phyloP scores from a whole-genome alignment of 371 early-diverging fungal genomes.

The Mortierella sp. region DNA sequence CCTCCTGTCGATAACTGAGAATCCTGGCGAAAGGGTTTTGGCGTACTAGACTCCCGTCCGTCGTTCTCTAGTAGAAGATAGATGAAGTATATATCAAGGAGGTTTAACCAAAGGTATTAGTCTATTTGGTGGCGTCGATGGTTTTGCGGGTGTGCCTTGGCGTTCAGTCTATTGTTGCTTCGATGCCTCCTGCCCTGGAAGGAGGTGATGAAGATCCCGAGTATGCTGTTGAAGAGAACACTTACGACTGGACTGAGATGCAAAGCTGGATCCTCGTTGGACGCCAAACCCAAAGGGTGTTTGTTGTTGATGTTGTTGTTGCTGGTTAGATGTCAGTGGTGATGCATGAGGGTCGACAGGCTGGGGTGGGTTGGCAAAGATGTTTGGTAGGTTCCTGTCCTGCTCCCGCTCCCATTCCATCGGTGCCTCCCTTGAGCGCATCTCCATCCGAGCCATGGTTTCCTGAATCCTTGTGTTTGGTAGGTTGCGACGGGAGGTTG shows the following conservation, averaged over 20 bases:
- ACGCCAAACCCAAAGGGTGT: background rate
- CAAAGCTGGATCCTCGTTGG: slow-evolving; percentile 31
- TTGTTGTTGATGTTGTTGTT: background rate
- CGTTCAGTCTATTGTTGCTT: background rate
- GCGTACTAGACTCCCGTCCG: slow-evolving; percentile 18
- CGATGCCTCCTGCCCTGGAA: background rate
- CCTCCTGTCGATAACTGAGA: slow-evolving; percentile 20
- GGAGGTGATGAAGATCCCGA: background rate
- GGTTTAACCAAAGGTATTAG: too few species aligned
- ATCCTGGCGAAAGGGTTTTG: slow-evolving; percentile 32
- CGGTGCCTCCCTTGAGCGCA: slow-evolving; percentile 48
- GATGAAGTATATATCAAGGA: too few species aligned
- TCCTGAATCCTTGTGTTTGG: background rate
- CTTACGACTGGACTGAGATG: slow-evolving; percentile 31
- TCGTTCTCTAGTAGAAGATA: slow-evolving; percentile 7
- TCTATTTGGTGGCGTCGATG: slow-evolving; percentile 2
- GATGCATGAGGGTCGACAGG: background rate
- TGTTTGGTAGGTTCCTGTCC: slow-evolving; percentile 39
- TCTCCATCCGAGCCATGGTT: slow-evolving; percentile 42
- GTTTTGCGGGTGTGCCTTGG: background rate
- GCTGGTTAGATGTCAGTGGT: background rate
- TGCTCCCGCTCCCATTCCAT: slow-evolving; percentile 59
- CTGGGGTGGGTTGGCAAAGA: slow-evolving; percentile 28
- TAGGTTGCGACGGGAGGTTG: background rate
- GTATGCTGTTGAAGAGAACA: background rate